Evolutionary conservation across 257 asterid species (phyloP).

Genomic region (Solanum stenotomum): DNA sequence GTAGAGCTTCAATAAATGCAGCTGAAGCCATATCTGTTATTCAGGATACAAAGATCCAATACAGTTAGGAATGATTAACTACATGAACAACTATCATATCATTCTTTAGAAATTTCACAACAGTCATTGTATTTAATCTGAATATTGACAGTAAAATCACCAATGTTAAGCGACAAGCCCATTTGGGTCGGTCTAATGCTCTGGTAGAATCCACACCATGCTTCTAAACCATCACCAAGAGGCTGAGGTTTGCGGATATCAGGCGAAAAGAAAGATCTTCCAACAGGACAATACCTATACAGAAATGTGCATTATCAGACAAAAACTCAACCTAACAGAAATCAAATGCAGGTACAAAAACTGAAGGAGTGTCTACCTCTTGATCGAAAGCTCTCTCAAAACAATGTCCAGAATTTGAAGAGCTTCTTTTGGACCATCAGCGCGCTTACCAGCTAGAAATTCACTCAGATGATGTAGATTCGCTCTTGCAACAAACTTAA

Average conservation of each 20-base stretch:
- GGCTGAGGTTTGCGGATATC: conserved; percentile 78
- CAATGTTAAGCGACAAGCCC: conserved; percentile 96
- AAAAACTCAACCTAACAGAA: background rate
- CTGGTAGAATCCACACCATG: conserved; percentile 99
- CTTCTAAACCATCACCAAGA: conserved; percentile 96
- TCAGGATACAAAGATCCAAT: background rate
- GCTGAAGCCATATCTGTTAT: conserved; percentile 95
- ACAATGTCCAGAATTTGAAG: conserved; percentile 96
- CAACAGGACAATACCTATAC: conserved; percentile 78
- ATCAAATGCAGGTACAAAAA: background rate
- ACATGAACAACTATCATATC: background rate
- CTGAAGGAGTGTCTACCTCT: conserved; percentile 34
- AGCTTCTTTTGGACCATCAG: conserved; percentile 90
- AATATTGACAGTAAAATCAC: conserved; percentile 16
- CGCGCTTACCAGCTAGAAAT: conserved; percentile 94
- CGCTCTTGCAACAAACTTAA: conserved; percentile 82
- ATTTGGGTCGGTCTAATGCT: conserved; percentile 97
- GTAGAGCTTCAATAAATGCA: conserved; percentile 96
- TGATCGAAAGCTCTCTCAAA: conserved; percentile 74
- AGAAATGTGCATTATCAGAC: background rate
- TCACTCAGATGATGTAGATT: conserved; percentile 81
- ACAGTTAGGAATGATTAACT: background rate
- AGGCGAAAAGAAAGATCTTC: conserved; percentile 92
- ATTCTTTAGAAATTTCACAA: background rate
- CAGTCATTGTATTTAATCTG: background rate